Evolutionary conservation across 495 filamentous ascomycete species (phyloP), one percentile per base, ranked within the genome.

Genomic region (Amphirosellinia nigrospora): DNA sequence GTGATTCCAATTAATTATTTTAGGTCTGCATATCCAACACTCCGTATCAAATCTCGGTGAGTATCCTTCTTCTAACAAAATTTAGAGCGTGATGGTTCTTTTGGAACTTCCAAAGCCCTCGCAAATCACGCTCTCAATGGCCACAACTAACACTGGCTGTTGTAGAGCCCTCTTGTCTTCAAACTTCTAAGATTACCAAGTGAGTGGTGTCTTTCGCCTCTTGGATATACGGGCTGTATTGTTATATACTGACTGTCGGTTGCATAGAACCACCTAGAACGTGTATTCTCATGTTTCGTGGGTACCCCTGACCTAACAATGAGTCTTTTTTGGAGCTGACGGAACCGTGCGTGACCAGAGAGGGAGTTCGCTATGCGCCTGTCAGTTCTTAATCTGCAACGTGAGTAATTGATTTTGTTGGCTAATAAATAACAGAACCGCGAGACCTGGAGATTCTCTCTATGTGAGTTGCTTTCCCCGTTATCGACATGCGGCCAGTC

Each of bases 11-110:
- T 41, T 61, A 52, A 61, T n/a, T 4, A 10, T 61, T 3, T 1
- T 34, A 68, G 66, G 93, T 96, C 72, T 93, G 93, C 80, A 97
- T 98, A 67, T 91, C 88, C 75, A 98, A 98, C 77, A 98, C 96
- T 13, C 94, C 95, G 2, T 98, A 98, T 80, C 79, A 96, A 84
- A 98, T 98, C 70, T 96, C 92, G 9, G 34, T 36, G 7, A 36
- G 34, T 36, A 36, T 36, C 7, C 34, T 36, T 36, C 3, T 36
- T 93, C 90, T 58, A 7, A 7, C 34, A 36, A 36, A 3, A 3
- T 36, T 36, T 36, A 36, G 34, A 36, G 34, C 34, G 7, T 7
- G 34, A 36, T 3, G 34, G 3, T 36, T 36, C 34, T 36, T 36
- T 36, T 36, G 34, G 34, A 36, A 7, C 34, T 36, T 36, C 34